Base-by-base conservation (phyloP, 169 alveolate genomes). In the Ichthyophthirius multifiliis region DNA sequence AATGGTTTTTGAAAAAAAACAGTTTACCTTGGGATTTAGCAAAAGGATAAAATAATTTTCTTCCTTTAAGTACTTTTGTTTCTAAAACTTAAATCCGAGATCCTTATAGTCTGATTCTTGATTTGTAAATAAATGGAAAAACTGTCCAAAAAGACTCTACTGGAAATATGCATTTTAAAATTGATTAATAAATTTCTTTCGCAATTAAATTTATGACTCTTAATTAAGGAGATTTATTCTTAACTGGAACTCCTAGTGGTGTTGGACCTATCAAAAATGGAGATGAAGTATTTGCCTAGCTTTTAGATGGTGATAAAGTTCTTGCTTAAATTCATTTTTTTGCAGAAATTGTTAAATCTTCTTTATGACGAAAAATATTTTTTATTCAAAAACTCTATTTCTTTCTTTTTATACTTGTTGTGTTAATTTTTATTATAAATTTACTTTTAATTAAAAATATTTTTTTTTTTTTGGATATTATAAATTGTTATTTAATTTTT, bases 171-270 rank as follows among this genome's bases (percentile, higher is more conserved):
- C 84, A 83, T 46, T 88, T 71, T 62, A 86, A 88, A 39, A 82
- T 89, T 64, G 79, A 75, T 23, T 71, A 85, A 27, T 34, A 82
- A 27, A 44, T 91, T 3, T 84, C 65, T 10, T 91, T 82, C 43
- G 77, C 89, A 10, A 81, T 83, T 43, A 5, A 55, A 27, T 87
- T 80, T 43, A 75, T 89, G 88, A 91, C 96, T 18, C 45, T 91
- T n/a, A 84, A 85, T 39, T 88, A 82, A 31, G 96, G 96, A 23
- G 96, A 91, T 48, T 43, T 91, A 46, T 30, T 91, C 9, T 37
- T 88, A 31, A 91, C 96, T 10, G 96, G 94, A 3, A 91, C 94
- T 47, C 94, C 96, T 0, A 83, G 55, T 46, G 90, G 92, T 4
- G 78, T 84, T 5, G 92, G 91, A n/a, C 92, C 92, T 6, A 32